A percentile compares a stretch with the other conserved stretches of the same genome.
Evolutionary conservation across 2,329 filamentous ascomycete genomes (phyloP).

Genomic region (Penicillium sp.): DNA sequence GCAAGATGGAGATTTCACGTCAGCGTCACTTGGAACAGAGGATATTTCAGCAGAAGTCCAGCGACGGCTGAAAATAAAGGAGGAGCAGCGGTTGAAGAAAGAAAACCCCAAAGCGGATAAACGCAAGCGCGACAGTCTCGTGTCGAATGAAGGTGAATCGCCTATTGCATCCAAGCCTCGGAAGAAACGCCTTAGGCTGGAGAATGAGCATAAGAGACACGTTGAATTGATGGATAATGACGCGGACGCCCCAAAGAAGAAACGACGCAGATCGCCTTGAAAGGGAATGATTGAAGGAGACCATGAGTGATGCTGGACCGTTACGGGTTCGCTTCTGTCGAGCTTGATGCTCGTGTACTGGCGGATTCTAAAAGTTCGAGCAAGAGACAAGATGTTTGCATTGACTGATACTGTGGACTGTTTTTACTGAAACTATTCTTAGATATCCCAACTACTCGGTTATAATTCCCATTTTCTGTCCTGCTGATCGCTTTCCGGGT

Average conservation of each 20-base stretch:
- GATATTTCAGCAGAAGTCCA: constrained; percentile 49
- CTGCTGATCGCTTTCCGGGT: neutral
- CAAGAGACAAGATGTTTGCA: neutral
- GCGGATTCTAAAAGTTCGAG: neutral
- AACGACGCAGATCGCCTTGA: neutral
- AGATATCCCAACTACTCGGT: neutral
- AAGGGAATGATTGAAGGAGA: neutral
- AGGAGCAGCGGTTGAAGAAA: constrained; percentile 35
- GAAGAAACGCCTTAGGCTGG: constrained; percentile 24
- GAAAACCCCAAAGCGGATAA: constrained; percentile 36
- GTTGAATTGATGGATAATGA: constrained; percentile 1
- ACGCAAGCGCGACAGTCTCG: constrained; percentile 41
- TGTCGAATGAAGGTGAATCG: constrained; percentile 27
- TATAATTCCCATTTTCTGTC: neutral
- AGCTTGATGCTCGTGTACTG: neutral
- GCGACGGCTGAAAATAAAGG: constrained; percentile 43
- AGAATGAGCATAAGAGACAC: constrained; percentile 5
- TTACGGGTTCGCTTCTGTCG: neutral
- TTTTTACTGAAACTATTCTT: neutral
- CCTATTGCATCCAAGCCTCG: constrained; percentile 14
- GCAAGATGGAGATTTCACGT: constrained; percentile 25
- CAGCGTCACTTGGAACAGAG: constrained; percentile 37
- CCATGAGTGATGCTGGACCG: neutral
- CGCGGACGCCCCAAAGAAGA: constrained; percentile 4
- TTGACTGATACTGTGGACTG: neutral